Conservation (phyloP, 169 alveolate species). For the Ichthyophthirius multifiliis region DNA sequence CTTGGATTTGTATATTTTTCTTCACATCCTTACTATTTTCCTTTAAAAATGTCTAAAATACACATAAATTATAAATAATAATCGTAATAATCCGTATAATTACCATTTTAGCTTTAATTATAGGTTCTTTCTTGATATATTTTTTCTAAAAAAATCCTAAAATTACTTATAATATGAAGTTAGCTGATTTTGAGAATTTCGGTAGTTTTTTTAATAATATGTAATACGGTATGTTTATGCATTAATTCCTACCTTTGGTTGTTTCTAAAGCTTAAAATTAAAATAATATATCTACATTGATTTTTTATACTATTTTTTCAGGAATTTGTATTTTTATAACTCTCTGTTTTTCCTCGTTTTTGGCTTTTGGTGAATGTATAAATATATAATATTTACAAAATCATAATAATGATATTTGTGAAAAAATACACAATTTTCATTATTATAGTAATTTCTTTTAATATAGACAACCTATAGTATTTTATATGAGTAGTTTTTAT, state of each 20-base stretch:
- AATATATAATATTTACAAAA: not conserved
- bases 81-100: not conserved
- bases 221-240: not conserved
- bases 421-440: not conserved
- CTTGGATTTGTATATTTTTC: not conserved
- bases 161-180: not conserved
- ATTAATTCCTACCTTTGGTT: not conserved
- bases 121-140: not conserved
- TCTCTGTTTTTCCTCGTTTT: not conserved
- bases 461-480: not conserved
- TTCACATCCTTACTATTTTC: not conserved
- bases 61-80: not conserved
- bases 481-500: conserved; percentile 32
- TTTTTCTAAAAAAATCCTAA: not conserved
- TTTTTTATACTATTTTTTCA: not conserved
- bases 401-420: not conserved
- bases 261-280: not conserved
- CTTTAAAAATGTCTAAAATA: not conserved
- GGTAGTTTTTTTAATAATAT: not conserved
- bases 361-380: not conserved
- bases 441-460: not conserved
- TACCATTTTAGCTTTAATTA: not conserved
- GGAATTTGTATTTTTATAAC: not conserved
- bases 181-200: not conserved
- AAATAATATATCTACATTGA: not conserved